Conservation (phyloP, 768 basidiomycete genomes). For the Amanita pallidorosea region DNA sequence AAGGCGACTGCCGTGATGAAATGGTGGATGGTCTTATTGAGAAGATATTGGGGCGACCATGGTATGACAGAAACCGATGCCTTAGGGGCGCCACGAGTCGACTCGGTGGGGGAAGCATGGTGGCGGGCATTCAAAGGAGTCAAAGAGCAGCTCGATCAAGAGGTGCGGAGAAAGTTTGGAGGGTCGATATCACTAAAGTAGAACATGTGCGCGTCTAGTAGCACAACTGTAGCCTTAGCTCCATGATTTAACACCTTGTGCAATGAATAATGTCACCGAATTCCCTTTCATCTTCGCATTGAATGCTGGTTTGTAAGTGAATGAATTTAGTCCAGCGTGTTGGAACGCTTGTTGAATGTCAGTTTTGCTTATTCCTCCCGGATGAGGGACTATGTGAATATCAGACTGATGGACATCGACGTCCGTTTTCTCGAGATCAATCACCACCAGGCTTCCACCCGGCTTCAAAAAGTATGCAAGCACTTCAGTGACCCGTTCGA, state of each 20-base stretch:
- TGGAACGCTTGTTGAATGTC: slow-evolving; percentile 42
- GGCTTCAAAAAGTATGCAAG: slow-evolving; percentile 45
- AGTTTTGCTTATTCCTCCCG: slow-evolving; percentile 37
- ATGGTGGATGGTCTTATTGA: slow-evolving; percentile 73
- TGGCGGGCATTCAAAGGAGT: slow-evolving; percentile 71
- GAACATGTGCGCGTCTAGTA: slow-evolving; percentile 8
- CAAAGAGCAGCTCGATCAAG: slow-evolving; percentile 54
- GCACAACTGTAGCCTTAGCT: not conserved
- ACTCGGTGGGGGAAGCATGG: slow-evolving; percentile 59
- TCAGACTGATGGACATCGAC: slow-evolving; percentile 4
- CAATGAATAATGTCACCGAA: slow-evolving; percentile 41
- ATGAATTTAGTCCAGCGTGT: slow-evolving; percentile 36
- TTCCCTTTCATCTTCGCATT: slow-evolving; percentile 20
- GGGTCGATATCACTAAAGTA: slow-evolving; percentile 54
- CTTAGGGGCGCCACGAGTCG: slow-evolving; percentile 20
- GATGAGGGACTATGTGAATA: slow-evolving; percentile 36
- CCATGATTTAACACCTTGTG: slow-evolving; percentile 32
- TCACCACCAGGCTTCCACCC: slow-evolving; percentile 42
- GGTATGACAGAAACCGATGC: slow-evolving; percentile 33
- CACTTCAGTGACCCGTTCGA: slow-evolving; percentile 32
- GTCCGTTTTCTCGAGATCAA: slow-evolving; percentile 32
- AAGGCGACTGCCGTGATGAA: slow-evolving; percentile 60
- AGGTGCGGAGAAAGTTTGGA: slow-evolving; percentile 60
- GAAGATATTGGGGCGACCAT: slow-evolving; percentile 50
- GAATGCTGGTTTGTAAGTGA: slow-evolving; percentile 26